Percentiles rank a stretch among this genome's conserved stretches.
phyloP scores from a whole-genome alignment of 768 basidiomycete species.

The Tylopilus subfusipes region DNA sequence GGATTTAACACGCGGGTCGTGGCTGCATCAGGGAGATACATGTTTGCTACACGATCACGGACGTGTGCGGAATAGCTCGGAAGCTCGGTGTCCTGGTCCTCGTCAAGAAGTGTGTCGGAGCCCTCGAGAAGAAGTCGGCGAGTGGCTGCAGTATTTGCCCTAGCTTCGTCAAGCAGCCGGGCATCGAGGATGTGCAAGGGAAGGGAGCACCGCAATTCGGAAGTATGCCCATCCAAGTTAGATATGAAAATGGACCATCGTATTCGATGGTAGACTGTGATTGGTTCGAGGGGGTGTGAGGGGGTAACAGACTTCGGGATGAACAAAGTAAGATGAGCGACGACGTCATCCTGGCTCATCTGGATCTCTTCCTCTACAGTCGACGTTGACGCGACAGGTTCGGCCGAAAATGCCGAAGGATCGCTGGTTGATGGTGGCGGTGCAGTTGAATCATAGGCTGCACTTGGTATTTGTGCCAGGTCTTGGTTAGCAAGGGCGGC shows the following conservation, averaged over 20 bases:
- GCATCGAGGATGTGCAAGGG: constrained; percentile 82
- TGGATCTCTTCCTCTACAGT: constrained; percentile 18
- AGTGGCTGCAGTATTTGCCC: constrained; percentile 66
- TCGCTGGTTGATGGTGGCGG: background rate
- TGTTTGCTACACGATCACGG: constrained; percentile 82
- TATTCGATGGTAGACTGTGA: constrained; percentile 73
- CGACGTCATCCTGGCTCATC: constrained; percentile 44
- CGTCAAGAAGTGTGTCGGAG: constrained; percentile 36
- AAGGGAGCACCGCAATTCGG: constrained; percentile 91
- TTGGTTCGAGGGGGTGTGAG: constrained; percentile 71
- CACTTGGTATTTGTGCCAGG: constrained; percentile 12
- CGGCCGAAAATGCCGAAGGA: constrained; percentile 1
- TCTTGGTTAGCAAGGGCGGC: constrained; percentile 7
- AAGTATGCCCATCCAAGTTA: constrained; percentile 89
- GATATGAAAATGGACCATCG: constrained; percentile 75
- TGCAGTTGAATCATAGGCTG: constrained; percentile 6
- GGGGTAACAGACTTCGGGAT: constrained; percentile 65
- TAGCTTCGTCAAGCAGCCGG: constrained; percentile 70
- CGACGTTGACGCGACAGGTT: constrained; percentile 3
- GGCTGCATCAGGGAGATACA: constrained; percentile 63
- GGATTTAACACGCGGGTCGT: constrained; percentile 64
- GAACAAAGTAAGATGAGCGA: constrained; percentile 55
- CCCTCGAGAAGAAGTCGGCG: constrained; percentile 50
- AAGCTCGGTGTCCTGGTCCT: constrained; percentile 67
- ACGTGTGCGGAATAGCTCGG: constrained; percentile 90